Conservation (phyloP, 108 stramenopile genomes). For the Cylindrotheca fusiformis region DNA sequence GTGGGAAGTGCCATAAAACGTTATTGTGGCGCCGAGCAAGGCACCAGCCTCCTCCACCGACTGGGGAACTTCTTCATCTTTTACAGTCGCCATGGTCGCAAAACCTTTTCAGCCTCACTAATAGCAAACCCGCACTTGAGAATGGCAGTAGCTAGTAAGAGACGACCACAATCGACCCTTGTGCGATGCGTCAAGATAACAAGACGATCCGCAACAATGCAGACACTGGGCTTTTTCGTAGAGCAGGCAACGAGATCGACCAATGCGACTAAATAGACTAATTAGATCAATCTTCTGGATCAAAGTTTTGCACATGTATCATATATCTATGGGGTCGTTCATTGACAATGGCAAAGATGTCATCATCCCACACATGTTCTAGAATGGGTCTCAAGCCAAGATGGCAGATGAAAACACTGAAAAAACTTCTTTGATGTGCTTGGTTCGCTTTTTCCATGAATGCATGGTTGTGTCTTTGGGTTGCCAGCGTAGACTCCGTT, state of each 20-base stretch:
- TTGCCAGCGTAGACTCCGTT: no score
- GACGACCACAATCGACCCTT: neutral
- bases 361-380: no score
- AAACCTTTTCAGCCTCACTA: neutral
- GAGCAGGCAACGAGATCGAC: neutral
- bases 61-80: slow-evolving; percentile 35
- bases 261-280: no score
- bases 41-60: slow-evolving; percentile 86
- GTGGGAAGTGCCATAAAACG: slow-evolving; percentile 29
- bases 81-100: neutral
- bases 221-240: neutral
- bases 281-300: no score
- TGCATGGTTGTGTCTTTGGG: no score
- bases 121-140: neutral
- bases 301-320: no score
- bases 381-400: no score
- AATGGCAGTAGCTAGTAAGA: neutral
- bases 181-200: neutral
- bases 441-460: no score
- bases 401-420: no score
- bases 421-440: no score
- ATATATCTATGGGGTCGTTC: no score
- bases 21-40: slow-evolving; percentile 68
- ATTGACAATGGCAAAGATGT: no score
- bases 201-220: neutral